A percentile compares a stretch with the other conserved stretches of the same genome.
These are phyloP conservation scores for Colletotrichum abscissum DNA, from an alignment of 2,329 filamentous ascomycete genomes.

Conservation along the genomic window DNA sequence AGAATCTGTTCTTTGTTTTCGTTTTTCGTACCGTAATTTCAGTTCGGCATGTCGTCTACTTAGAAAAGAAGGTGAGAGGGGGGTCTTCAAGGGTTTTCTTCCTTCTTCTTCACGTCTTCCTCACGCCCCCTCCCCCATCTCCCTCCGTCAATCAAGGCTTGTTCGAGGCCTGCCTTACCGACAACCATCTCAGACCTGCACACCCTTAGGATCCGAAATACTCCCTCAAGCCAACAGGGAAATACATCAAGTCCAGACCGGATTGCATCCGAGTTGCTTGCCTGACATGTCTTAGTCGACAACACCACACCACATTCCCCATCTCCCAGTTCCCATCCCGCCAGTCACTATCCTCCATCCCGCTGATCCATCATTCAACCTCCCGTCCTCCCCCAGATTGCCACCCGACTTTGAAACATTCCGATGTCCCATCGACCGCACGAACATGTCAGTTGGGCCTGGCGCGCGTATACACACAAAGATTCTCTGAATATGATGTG, in stretches of 20 bases:
- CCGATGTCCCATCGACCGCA: neutral
- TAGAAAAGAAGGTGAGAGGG: neutral
- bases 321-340: neutral
- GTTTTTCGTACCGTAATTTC: neutral
- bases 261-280: neutral
- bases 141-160: neutral
- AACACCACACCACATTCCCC: conserved; percentile 1
- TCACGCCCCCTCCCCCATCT: neutral
- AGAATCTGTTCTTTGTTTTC: neutral
- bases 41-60: neutral
- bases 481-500: neutral
- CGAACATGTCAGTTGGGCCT: neutral
- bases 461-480: neutral
- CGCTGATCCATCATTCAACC: neutral
- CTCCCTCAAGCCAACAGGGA: neutral
- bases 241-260: neutral
- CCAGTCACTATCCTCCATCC: neutral
- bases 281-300: neutral
- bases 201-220: neutral
- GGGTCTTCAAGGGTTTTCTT: neutral
- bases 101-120: neutral
- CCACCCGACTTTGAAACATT: conserved; percentile 18
- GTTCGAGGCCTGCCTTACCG: neutral
- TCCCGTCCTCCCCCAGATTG: conserved; percentile 1
- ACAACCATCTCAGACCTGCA: neutral